Evolutionary conservation across 2,329 filamentous ascomycete genomes (phyloP), one percentile per base, ranked within the genome.

Genomic region (Aspergillus thermomutatus): DNA sequence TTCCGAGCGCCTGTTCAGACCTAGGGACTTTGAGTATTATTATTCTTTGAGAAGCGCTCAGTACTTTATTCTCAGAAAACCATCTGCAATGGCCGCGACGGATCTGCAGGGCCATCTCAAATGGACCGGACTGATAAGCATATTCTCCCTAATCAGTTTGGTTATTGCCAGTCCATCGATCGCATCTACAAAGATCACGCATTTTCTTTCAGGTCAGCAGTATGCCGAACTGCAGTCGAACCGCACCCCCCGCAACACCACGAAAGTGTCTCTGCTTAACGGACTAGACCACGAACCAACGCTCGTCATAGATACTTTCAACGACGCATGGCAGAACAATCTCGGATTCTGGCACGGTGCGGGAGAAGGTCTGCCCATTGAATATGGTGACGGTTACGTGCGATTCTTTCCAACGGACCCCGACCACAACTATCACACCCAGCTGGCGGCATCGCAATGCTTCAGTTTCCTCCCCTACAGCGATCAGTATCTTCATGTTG

Each of bases 261-360:
- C 25, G 3, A 26, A 47, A 6, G 49, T 56, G 2, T 45, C 58
- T 0, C 48, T 56, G 10, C 55, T 40, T 17, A 48, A 34, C n/a
- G 19, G 45, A 17, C 21, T 27, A 21, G 26, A 37, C 28, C 43
- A 25, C 53, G 41, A 34, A 31, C 49, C 57, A 25, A 50, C 64
- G 1, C 54, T 76, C 10, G 75, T 88, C 0, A 83, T 90, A 55
- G 87, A 90, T 71, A 79, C 78, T 3, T 90, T 90, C 61, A 72
- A 72, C 37, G 78, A 77, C 61, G 55, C 71, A 2, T 72, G 78
- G 58, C 78, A 72, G 26, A 89, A 90, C 65, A 79, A 82, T 19
- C 78, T 89, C 2, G 82, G 81, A 2, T 81, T 83, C 70, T 89
- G 85, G 82, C 86, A 89, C 68, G 87, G 87, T 9, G 78, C 78